Evolutionary conservation across 2,329 filamentous ascomycete species (phyloP), one percentile per base, ranked within the genome.

Genomic region (Exophiala alcalophila): DNA sequence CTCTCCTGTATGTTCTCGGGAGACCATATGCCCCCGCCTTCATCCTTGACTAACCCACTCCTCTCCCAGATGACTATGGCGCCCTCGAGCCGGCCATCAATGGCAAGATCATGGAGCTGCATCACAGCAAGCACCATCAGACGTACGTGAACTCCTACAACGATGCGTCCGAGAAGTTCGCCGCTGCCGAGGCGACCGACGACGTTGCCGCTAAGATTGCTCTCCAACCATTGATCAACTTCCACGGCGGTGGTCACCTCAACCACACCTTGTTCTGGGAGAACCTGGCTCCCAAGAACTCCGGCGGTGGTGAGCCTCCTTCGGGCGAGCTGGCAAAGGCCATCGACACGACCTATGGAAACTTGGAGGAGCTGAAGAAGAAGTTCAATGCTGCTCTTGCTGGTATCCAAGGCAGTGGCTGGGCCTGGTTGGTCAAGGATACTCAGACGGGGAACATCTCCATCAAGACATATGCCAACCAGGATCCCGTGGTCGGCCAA

Each of bases 41-140:
- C 20, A 19, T 24, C 9, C 4, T 19, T 20, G 14, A 5, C 39
- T 38, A 16, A 44, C 28, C 33, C 10, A 29, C 18, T n/a, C 7
- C 18, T 25, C 9, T 55, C 95, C 8, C 18, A 52, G 91, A 97
- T 65, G 92, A 96, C 76, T 98, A 96, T 68, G 87, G 84, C 64
- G 92, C 90, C 38, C 88, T 98, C 59, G 92, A 98, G 73, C 80
- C 78, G 56, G 67, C 76, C 63, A 77, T 95, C 73, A 89, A 84
- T 27, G 81, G 83, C 63, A 79, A 91, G 69, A 94, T 95, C 71
- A 95, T 95, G 89, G 84, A 94, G 71, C 80, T 94, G 21, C 89
- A 95, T 74, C 86, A 95, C 77, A 79, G 77, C 69, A 94, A 91
- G 71, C 89, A 95, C 74, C 89, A 95, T 72, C 83, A 91, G 68